Evolutionary conservation across 805 yeast species (phyloP).

Genomic region (Lipomyces japonicus): DNA sequence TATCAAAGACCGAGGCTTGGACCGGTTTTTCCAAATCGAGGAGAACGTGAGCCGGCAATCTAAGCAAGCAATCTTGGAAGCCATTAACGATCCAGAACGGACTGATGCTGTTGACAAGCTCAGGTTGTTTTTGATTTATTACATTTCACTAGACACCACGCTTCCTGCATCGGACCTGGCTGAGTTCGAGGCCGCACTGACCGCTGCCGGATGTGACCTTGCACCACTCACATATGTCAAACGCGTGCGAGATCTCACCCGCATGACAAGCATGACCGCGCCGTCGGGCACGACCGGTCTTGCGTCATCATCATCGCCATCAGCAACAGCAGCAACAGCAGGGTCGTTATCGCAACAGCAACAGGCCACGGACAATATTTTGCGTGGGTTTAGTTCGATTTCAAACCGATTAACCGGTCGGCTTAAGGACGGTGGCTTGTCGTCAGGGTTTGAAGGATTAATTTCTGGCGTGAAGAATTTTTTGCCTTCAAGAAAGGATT

Average conservation of each 20-base stretch:
- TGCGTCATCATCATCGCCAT: constrained; percentile 23
- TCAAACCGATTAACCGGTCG: constrained; percentile 71
- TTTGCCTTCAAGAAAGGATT: constrained; percentile 79
- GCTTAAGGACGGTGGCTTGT: constrained; percentile 73
- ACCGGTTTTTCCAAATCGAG: constrained; percentile 90
- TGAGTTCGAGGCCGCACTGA: constrained; percentile 63
- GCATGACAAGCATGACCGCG: constrained; percentile 42
- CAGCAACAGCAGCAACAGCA: constrained; percentile 27
- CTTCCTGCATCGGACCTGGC: constrained; percentile 49
- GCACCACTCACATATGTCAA: constrained; percentile 68
- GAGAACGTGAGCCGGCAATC: constrained; percentile 55
- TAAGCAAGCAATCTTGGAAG: constrained; percentile 55
- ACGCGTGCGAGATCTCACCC: constrained; percentile 73
- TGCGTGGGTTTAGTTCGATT: constrained; percentile 59
- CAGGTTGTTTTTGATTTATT: constrained; percentile 81
- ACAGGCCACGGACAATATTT: constrained; percentile 37
- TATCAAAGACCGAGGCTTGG: constrained; percentile 80
- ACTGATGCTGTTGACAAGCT: constrained; percentile 65
- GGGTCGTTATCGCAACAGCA: too few relatives aligned
- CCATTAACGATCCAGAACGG: constrained; percentile 53
- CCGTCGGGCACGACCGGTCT: constrained; percentile 35
- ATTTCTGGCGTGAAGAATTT: constrained; percentile 83
- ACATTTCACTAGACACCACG: constrained; percentile 46
- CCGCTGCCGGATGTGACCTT: constrained; percentile 53
- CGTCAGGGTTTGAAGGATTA: constrained; percentile 86